phyloP scores from a whole-genome alignment of 306 rosid species.

The Dalbergia oliveri region DNA sequence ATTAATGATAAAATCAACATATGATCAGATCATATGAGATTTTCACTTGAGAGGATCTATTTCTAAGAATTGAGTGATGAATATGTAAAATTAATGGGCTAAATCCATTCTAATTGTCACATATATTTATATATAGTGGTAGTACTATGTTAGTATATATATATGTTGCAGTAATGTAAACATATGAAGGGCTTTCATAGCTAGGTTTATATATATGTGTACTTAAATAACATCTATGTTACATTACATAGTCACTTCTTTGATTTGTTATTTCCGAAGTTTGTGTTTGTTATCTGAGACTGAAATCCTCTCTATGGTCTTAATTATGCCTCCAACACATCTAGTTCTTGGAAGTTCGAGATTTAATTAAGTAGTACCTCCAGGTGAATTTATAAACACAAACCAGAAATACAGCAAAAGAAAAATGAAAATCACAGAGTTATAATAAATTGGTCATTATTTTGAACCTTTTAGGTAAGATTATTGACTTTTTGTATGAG shows the following conservation, averaged over 20 bases:
- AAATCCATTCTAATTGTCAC: neutral
- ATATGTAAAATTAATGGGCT: neutral
- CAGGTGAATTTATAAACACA: neutral
- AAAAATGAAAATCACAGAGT: neutral
- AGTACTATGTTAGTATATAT: conserved; percentile 2
- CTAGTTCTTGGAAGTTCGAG: neutral
- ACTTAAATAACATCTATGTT: neutral
- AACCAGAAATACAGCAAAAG: neutral
- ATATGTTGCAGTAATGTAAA: conserved; percentile 26
- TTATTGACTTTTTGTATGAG: too few species aligned
- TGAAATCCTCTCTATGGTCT: neutral
- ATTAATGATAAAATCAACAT: too few species aligned
- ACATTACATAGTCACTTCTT: neutral
- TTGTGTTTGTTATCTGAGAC: neutral
- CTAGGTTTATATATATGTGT: neutral
- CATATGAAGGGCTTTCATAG: conserved; percentile 14
- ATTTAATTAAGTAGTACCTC: neutral
- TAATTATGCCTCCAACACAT: neutral
- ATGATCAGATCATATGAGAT: too few species aligned
- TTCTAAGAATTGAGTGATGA: neutral
- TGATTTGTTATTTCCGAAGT: neutral
- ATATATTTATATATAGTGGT: neutral
- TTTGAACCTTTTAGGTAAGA: neutral
- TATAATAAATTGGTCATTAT: neutral
- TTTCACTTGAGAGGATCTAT: too few species aligned